Evolutionary conservation across 495 filamentous ascomycete species (phyloP), one percentile per base, ranked within the genome.

Genomic region (Neurospora sp.): DNA sequence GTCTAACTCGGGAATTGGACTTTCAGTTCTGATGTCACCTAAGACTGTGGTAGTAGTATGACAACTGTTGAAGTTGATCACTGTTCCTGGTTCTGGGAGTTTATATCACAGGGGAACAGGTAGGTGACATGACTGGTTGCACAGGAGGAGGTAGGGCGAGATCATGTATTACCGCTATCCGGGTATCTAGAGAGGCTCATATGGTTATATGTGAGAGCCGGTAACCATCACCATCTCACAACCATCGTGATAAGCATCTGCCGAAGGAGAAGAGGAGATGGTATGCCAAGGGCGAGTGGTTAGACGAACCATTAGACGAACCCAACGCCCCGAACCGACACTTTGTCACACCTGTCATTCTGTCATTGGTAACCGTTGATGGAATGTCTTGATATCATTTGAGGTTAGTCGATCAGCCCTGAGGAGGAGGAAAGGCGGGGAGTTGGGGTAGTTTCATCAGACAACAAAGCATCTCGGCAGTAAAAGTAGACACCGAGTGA

Each of bases 1-100:
- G 53, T 31, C 53, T 65, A 8, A 18, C 53, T 65, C 22, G 53
- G 27, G 0, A 0, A 2, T 16, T 6, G 6, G 27, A 0, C 12
- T 61, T 61, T 61, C 12, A 16, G 53, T 22, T 53, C 9, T 35
- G 22, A 31, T 61, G 53, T 35, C 53, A 61, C 27, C 53, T 65
- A 8, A 31, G 31, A 18, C 27, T 37, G 14, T 65, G 16, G 31
- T 65, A 65, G 27, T 35, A 65, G 53, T 16, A 61, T 37, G n/a
- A n/a, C 78, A 77, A 76, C 77, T 78, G 78, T 78, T 80, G 78
- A 78, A 80, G 78, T 77, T 80, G 77, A 65, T 27, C 18, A 14
- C 53, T 35, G 12, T 27, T 35, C 14, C 74, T 70, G 40, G 68
- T 16, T 68, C 31, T n/a, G 38, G 20, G 71, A 68, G 68, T 37